These are phyloP conservation scores for Apodospora peruviana DNA, from an alignment of 495 filamentous ascomycete genomes.

Conservation along the genomic window DNA sequence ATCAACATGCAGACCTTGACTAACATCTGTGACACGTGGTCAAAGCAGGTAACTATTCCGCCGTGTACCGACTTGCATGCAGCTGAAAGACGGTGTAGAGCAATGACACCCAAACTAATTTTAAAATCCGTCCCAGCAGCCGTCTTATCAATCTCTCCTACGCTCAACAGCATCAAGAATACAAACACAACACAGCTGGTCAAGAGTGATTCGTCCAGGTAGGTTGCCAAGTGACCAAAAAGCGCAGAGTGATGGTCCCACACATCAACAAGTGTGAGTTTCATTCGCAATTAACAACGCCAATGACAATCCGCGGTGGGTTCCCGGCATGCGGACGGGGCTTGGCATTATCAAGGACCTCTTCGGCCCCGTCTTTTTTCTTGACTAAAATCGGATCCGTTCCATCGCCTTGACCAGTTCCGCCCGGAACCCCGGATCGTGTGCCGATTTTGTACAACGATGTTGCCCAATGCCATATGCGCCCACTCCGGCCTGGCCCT, in stretches of 20 bases:
- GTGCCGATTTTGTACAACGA: neutral
- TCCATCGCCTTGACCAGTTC: neutral
- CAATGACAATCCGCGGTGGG: neutral
- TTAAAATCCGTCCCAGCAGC: neutral
- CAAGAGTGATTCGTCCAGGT: conserved; percentile 8
- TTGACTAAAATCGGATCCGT: neutral
- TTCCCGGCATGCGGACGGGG: neutral
- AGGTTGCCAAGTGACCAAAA: neutral
- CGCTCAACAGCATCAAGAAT: neutral
- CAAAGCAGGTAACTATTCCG: neutral
- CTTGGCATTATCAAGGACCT: neutral
- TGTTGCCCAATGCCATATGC: neutral
- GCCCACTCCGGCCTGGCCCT: too few relatives aligned
- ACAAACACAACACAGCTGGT: conserved; percentile 2
- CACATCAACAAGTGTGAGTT: neutral
- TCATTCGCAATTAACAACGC: neutral
- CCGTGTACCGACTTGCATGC: neutral
- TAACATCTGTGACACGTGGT: neutral
- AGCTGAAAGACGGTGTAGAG: neutral
- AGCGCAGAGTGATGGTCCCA: neutral
- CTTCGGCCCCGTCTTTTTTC: neutral
- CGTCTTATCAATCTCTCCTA: too few relatives aligned
- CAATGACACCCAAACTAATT: neutral
- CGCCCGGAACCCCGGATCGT: too few relatives aligned
- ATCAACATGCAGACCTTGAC: too few relatives aligned